A percentile compares a stretch with the other conserved stretches of the same genome.
Evolutionary conservation across 2,329 filamentous ascomycete species (phyloP).

Genomic region (Canariomyces notabilis): DNA sequence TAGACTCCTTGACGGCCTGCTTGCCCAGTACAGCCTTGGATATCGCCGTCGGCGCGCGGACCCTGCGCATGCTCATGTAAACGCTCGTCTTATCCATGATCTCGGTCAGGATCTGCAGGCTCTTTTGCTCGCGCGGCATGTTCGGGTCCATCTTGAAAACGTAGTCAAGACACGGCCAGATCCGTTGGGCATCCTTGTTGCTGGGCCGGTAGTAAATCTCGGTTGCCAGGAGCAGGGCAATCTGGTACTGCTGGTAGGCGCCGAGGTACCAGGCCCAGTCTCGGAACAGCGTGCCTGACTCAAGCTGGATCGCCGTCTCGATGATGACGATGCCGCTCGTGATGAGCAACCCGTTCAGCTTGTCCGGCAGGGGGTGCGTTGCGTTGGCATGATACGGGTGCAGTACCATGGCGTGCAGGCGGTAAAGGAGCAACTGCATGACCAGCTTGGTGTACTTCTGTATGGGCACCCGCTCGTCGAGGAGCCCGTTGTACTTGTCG

Average conservation of each 20-base stretch:
- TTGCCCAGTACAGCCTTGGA: conserved; percentile 34
- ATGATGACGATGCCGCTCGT: conserved; percentile 52
- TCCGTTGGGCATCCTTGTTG: conserved; percentile 55
- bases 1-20: conserved; percentile 32
- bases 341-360: conserved; percentile 59
- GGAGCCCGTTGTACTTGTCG: conserved; percentile 59
- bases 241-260: conserved; percentile 68
- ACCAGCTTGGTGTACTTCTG: conserved; percentile 61
- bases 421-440: conserved; percentile 58
- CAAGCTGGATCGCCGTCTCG: conserved; percentile 44
- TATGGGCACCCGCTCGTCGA: conserved; percentile 55
- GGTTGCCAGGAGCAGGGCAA: conserved; percentile 61
- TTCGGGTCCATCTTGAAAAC: conserved; percentile 58
- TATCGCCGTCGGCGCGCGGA: conserved; percentile 47
- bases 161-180: conserved; percentile 68
- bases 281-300: conserved; percentile 41
- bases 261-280: conserved; percentile 67
- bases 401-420: conserved; percentile 62
- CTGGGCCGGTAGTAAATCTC: conserved; percentile 59
- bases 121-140: conserved; percentile 52
- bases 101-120: conserved; percentile 55
- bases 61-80: conserved; percentile 55
- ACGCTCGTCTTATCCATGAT: conserved; percentile 55
- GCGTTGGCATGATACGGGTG: conserved; percentile 58
- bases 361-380: conserved; percentile 49